These are phyloP conservation scores for Vicia sativa DNA, from an alignment of 306 rosid genomes.

Conservation along the genomic window DNA sequence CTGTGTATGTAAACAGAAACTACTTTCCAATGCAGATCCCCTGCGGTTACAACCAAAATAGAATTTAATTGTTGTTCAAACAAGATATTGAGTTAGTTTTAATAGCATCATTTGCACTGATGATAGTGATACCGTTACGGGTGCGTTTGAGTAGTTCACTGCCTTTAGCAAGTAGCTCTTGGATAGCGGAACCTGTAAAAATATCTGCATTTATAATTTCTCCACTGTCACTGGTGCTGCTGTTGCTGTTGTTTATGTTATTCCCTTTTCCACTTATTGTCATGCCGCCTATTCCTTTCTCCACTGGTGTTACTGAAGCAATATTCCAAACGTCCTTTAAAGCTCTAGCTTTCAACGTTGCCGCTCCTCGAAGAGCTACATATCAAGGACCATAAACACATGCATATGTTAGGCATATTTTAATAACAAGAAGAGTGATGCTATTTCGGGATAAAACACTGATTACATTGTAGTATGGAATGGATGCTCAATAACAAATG, in stretches of 20 bases:
- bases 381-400: not conserved
- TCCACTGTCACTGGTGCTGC: constrained; percentile 59
- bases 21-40: constrained; percentile 98
- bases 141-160: constrained; percentile 94
- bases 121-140: constrained; percentile 60
- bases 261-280: constrained; percentile 53
- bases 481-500: not conserved
- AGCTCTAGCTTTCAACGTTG: constrained; percentile 85
- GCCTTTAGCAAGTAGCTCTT: constrained; percentile 85
- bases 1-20: constrained; percentile 85
- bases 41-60: constrained; percentile 47
- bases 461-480: too few relatives aligned
- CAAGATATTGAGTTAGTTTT: not conserved
- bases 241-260: constrained; percentile 39
- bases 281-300: constrained; percentile 62
- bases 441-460: too few relatives aligned
- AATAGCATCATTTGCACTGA: not conserved
- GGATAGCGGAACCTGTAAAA: constrained; percentile 49
- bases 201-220: constrained; percentile 54
- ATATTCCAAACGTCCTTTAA: constrained; percentile 83
- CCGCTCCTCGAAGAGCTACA: constrained; percentile 91
- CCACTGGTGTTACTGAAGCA: constrained; percentile 78
- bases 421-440: too few relatives aligned
- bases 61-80: constrained; percentile 5
- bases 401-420: too few relatives aligned